A percentile compares a stretch with the other conserved stretches of the same genome.
These are phyloP conservation scores for Aspergillus bertholletiae DNA, from an alignment of 495 filamentous ascomycete species.

Conservation along the genomic window DNA sequence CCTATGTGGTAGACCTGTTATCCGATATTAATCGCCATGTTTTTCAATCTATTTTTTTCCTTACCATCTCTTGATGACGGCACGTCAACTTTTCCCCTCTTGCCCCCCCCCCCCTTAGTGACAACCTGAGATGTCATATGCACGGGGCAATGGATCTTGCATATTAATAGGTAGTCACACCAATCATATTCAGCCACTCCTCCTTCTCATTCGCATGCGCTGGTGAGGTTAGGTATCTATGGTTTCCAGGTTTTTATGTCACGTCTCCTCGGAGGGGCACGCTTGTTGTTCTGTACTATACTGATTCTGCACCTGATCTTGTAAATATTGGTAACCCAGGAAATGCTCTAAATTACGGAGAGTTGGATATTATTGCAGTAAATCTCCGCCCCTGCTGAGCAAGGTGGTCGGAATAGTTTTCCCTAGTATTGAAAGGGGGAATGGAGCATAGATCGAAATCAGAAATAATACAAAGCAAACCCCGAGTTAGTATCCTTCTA, in stretches of 20 bases:
- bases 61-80: conserved; percentile 7
- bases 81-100: conserved; percentile 10
- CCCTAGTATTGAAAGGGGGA: not conserved
- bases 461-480: not conserved
- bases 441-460: not conserved
- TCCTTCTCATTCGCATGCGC: conserved; percentile 3
- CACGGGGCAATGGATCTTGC: conserved; percentile 23
- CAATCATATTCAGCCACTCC: conserved; percentile 12
- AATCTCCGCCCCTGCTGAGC: not conserved
- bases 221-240: conserved; percentile 2
- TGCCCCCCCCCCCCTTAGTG: conserved; percentile 9
- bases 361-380: not conserved
- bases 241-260: not conserved
- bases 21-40: not conserved
- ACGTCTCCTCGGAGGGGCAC: not conserved
- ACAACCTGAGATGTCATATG: conserved; percentile 25
- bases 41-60: not conserved
- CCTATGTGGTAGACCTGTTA: not conserved
- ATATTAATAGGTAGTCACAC: conserved; percentile 9
- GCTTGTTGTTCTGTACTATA: not conserved
- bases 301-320: not conserved
- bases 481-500: too few relatives aligned
- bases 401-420: not conserved
- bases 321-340: not conserved
- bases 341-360: not conserved